Evolutionary conservation across 768 basidiomycete genomes (phyloP), one percentile per base, ranked within the genome.

Genomic region (Xerocomellus amylosporus): DNA sequence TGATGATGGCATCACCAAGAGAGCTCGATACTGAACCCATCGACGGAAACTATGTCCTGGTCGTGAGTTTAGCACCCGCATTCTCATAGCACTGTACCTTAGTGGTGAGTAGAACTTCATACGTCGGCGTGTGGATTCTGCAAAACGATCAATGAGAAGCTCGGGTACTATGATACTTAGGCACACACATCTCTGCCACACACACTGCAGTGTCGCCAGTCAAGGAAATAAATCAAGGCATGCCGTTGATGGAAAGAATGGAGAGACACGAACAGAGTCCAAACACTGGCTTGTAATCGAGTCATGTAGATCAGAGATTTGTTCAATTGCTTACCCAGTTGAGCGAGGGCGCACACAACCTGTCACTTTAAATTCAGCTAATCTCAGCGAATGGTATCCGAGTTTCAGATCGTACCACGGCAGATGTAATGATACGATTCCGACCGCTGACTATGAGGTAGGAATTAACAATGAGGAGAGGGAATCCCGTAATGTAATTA

Each of bases 371-470:
- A 24, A 5, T 10, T 65, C 33, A 64, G 47, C 9, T 4, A 33
- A 31, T n/a, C 33, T 36, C 8, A 31, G 24, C 4, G 17, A 33
- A 30, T 5, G 36, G 31, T 2, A 33, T 26, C 14, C 15, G 5
- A 13, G n/a, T 9, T 19, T 41, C 4, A n/a, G 9, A 39, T 7
- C 60, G 42, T 53, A 66, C 65, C 52, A 63, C 63, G 10, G 28
- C 22, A 5, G 26, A 43, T 9, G 58, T 58, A 28, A 68, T 12
- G 13, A 47, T 7, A 15, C 52, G 55, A 34, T 65, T 67, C 36
- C 9, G 20, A 44, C 48, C 58, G 4, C 63, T 65, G 26, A 67
- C 65, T 66, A 40, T 13, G 34, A 41, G 22, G 6, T 17, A 26
- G n/a, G 22, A n/a, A 4, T 58, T 36, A 37, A 26, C 1, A 38